Base-by-base conservation (phyloP, 305 asterid genomes). In the Fraxinus dipetala region DNA sequence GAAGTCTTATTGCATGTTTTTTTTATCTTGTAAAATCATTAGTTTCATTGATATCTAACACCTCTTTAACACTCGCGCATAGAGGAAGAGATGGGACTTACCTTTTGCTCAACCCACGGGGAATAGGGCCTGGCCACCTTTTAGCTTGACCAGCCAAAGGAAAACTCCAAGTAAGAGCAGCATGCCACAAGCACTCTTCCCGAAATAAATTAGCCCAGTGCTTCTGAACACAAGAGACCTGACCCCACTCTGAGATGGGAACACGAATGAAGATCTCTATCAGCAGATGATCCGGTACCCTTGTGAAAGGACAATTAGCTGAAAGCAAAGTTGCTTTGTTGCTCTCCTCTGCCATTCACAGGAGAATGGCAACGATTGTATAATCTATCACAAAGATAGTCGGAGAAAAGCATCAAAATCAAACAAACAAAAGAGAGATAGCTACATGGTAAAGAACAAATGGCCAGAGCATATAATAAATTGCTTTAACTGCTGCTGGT, bases 111-210 rank as follows among this genome's bases (percentile, higher is more conserved):
- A 84, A 74, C 59, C 94, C 95, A 67, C 87, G 88, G 86, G 94
- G 94, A 72, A 91, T 90, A 79, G 95, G 97, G 43, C 95, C 97
- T 1, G 95, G 97, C 94, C 97, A 93, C 75, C 85, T 79, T 85
- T 88, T 86, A 77, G 84, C 87, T 54, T 82, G 90, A 82, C 70
- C 87, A 36, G 93, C 90, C 18, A 83, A 80, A 76, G 97, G 97
- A 63, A 90, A 93, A 80, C 86, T 86, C 82, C 85, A 87, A 76
- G 81, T 5, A 61, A 93, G 90, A 83, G 95, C 96, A 30, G 94
- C 97, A 72, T 75, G 75, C 95, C 97, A 93, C 84, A 91, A 89
- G 85, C 84, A 87, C 13, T 93, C 97, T 84, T 87, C 92, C 48
- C 87, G 90, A 84, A 90, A 93, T 79, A 93, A 86, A 81, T 83